Percentiles rank a stretch among this genome's conserved stretches.
These are phyloP conservation scores for Phoenix dactylifera DNA, from an alignment of 176 grass and related monocot species.

Conservation along the genomic window DNA sequence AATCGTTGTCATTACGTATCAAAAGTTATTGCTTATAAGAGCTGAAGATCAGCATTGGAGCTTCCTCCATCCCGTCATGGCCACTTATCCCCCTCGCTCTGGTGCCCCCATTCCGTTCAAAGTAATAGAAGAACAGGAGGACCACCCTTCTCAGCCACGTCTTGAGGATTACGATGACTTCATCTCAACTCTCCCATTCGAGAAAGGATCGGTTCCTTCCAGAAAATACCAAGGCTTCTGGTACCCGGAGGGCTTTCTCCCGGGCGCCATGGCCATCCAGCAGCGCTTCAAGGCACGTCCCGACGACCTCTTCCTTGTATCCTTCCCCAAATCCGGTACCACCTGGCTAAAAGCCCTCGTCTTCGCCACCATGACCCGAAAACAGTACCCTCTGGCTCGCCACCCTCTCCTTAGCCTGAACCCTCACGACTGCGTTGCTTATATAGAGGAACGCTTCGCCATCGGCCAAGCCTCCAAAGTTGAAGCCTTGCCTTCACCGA, in stretches of 20 bases:
- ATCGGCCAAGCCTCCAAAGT: not conserved
- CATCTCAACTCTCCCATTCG: too few relatives aligned
- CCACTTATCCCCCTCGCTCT: too few relatives aligned
- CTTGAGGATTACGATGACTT: too few relatives aligned
- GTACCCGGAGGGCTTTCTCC: not conserved
- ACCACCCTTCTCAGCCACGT: too few relatives aligned
- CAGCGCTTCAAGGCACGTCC: not conserved
- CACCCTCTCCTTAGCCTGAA: conserved; percentile 3
- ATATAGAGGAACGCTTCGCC: not conserved
- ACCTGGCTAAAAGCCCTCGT: conserved; percentile 27
- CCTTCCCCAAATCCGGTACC: conserved; percentile 26
- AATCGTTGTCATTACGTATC: too few relatives aligned
- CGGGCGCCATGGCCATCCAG: not conserved
- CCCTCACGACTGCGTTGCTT: not conserved
- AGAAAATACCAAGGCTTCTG: too few relatives aligned
- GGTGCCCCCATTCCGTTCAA: too few relatives aligned
- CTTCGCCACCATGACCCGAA: not conserved
- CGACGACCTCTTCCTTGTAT: conserved; percentile 11
- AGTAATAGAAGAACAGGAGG: too few relatives aligned
- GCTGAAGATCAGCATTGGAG: too few relatives aligned
- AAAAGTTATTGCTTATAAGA: too few relatives aligned
- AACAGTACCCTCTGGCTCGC: not conserved
- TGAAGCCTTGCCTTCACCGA: conserved; percentile 2
- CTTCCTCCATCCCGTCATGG: too few relatives aligned
- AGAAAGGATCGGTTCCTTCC: too few relatives aligned